Evolutionary conservation across 495 filamentous ascomycete species (phyloP).

Genomic region (Barbatosphaeria neglecta): DNA sequence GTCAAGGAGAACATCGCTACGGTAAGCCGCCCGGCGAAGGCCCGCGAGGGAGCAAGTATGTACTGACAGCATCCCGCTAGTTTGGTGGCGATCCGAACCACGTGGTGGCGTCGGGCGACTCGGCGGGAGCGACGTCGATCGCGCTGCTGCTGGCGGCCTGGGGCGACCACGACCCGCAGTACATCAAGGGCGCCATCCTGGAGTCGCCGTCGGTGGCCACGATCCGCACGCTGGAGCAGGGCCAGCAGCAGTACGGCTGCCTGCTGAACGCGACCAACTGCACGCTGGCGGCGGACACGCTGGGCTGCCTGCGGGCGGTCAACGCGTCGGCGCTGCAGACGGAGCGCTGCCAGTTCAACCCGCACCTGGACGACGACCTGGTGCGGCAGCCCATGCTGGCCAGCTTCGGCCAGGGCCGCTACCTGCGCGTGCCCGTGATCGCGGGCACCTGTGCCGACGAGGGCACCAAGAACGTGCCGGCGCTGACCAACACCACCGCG

Average conservation of each 20-base stretch:
- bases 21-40: conserved; percentile 11
- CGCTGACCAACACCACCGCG: conserved; percentile 19
- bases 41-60: neutral
- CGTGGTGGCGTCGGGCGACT: conserved; percentile 45
- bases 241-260: conserved; percentile 42
- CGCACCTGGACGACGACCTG: conserved; percentile 43
- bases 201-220: conserved; percentile 46
- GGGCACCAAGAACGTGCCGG: conserved; percentile 44
- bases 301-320: conserved; percentile 39
- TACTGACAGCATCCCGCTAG: conserved; percentile 14
- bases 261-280: conserved; percentile 41
- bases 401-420: conserved; percentile 37
- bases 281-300: conserved; percentile 25
- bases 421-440: conserved; percentile 47
- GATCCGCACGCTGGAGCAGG: conserved; percentile 36
- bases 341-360: conserved; percentile 42
- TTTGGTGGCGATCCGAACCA: conserved; percentile 51
- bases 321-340: conserved; percentile 32
- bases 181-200: conserved; percentile 43
- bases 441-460: conserved; percentile 50
- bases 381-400: conserved; percentile 38
- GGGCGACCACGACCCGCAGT: conserved; percentile 26
- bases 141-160: conserved; percentile 20
- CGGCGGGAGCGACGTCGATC: conserved; percentile 37
- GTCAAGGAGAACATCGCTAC: conserved; percentile 40